Evolutionary conservation across 2,329 filamentous ascomycete genomes (phyloP).

Genomic region (Drechslera avenae): DNA sequence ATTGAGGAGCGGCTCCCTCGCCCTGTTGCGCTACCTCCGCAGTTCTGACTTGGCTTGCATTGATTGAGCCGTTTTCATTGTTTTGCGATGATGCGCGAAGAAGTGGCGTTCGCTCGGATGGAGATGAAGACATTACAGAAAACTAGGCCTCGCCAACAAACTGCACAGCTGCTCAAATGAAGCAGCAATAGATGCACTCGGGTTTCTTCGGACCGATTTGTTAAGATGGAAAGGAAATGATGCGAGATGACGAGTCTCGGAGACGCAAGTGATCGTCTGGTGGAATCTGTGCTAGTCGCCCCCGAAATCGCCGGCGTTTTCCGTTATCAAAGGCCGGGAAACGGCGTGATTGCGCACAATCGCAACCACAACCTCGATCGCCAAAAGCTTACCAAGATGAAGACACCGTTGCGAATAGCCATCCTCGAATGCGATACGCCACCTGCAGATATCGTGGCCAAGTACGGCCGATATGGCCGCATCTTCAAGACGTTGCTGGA

Average conservation of each 20-base stretch:
- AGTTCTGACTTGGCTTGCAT: conserved; percentile 27
- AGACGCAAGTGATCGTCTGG: neutral
- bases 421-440: conserved; percentile 88
- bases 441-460: conserved; percentile 64
- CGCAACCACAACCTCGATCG: neutral
- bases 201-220: neutral
- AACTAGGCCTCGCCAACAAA: neutral
- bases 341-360: neutral
- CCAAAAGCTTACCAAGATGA: conserved; percentile 30
- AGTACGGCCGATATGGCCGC: conserved; percentile 74
- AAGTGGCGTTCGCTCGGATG: conserved; percentile 44
- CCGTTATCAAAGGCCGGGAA: conserved; percentile 3
- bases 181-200: neutral
- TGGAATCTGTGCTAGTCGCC: conserved; percentile 13
- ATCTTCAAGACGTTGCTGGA: conserved; percentile 60
- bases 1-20: conserved; percentile 28
- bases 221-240: neutral
- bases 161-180: neutral
- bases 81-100: conserved; percentile 25
- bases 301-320: conserved; percentile 22
- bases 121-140: conserved; percentile 17
- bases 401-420: conserved; percentile 70
- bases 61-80: conserved; percentile 23
- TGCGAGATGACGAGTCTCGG: conserved; percentile 4
- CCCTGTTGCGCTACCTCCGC: conserved; percentile 32